phyloP scores from a whole-genome alignment of 345 rosid genomes.

The Citrus maxima region DNA sequence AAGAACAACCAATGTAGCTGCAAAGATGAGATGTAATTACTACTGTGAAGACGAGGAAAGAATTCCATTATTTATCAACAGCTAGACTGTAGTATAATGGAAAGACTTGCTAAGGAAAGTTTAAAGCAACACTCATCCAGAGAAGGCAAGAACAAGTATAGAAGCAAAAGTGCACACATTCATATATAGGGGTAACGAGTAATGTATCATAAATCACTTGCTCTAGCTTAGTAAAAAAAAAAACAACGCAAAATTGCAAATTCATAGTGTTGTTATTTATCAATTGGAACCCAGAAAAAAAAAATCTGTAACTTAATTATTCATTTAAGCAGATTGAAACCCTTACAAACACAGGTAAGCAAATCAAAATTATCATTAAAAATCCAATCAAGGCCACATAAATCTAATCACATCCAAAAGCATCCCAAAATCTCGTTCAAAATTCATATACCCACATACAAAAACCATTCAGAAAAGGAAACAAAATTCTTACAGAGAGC shows the following conservation, averaged over 20 bases:
- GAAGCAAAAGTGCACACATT: neutral
- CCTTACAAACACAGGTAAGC: neutral
- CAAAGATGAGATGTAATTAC: neutral
- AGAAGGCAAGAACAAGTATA: neutral
- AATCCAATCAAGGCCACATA: neutral
- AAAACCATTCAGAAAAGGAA: neutral
- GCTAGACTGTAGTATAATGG: neutral
- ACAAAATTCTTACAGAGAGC: neutral
- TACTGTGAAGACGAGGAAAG: neutral
- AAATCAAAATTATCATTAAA: neutral
- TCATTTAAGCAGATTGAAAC: neutral
- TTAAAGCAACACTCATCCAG: neutral
- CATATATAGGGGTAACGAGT: neutral
- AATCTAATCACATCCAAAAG: neutral
- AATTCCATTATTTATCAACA: neutral
- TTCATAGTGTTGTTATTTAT: neutral
- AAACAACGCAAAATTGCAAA: neutral
- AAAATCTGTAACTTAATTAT: neutral
- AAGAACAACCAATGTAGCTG: constrained; percentile 72
- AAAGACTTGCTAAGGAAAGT: neutral
- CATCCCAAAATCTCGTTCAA: neutral
- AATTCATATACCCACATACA: neutral
- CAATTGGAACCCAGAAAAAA: neutral
- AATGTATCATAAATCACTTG: neutral
- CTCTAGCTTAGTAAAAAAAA: neutral